phyloP scores from a whole-genome alignment of 208 protist species.

The Wallacemonas rigidus region DNA sequence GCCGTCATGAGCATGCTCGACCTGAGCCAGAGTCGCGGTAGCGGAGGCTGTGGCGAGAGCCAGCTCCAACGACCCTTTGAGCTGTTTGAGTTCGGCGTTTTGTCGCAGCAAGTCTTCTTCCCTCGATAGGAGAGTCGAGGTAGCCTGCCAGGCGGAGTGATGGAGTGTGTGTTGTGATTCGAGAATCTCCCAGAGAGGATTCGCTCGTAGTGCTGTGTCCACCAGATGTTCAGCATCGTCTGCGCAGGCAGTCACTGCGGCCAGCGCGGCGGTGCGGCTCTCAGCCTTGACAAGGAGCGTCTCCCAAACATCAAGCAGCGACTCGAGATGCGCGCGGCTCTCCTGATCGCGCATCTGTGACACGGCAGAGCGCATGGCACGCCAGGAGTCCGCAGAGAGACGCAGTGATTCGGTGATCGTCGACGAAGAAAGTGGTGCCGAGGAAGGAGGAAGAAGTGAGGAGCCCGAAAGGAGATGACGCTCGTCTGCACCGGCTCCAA shows the following conservation, averaged over 20 bases:
- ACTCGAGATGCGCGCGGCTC: background rate
- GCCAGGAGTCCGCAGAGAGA: background rate
- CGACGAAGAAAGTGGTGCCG: background rate
- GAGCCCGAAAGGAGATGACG: background rate
- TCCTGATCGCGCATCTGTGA: background rate
- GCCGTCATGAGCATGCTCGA: no score
- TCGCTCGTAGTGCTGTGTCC: background rate
- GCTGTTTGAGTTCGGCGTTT: background rate
- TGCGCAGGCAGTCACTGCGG: background rate
- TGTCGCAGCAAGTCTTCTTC: conserved; percentile 3
- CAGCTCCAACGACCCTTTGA: background rate
- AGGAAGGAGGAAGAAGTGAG: no score
- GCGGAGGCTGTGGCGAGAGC: background rate
- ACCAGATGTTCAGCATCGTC: background rate
- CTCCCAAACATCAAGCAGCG: background rate
- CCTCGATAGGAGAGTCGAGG: background rate
- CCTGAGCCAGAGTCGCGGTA: background rate
- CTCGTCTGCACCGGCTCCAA: conserved; percentile 16
- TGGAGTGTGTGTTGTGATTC: conserved; percentile 7
- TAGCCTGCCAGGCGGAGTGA: background rate
- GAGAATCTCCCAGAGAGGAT: conserved; percentile 8
- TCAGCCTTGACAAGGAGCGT: background rate
- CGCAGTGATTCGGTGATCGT: background rate
- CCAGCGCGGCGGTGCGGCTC: background rate
- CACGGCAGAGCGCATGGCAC: background rate